Percentiles rank a stretch among this genome's conserved stretches.
phyloP scores from a whole-genome alignment of 2,329 filamentous ascomycete genomes.

The Diaporthe vexans region DNA sequence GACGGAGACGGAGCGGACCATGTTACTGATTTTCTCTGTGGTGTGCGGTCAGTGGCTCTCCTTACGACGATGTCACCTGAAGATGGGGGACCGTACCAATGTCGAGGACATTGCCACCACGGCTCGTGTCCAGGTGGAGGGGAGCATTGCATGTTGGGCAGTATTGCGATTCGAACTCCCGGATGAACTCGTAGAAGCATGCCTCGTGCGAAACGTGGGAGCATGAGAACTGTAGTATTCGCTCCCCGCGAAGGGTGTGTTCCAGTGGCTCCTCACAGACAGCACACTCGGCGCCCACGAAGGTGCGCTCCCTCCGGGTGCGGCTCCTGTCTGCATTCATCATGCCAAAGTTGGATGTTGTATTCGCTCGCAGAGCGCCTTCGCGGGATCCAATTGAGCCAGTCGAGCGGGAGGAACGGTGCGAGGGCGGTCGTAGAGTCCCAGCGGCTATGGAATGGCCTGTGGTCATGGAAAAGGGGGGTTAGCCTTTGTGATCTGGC shows the following conservation, averaged over 20 bases:
- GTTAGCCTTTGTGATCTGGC: slow-evolving; percentile 44
- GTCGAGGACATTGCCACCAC: slow-evolving; percentile 92
- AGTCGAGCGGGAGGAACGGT: slow-evolving; percentile 55
- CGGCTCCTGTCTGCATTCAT: slow-evolving; percentile 84
- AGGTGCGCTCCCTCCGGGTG: slow-evolving; percentile 89
- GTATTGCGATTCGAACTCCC: slow-evolving; percentile 92
- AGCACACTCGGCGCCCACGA: slow-evolving; percentile 93
- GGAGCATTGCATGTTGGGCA: slow-evolving; percentile 96
- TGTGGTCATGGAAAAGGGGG: slow-evolving; percentile 45
- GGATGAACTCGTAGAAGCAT: slow-evolving; percentile 98
- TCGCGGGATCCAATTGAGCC: slow-evolving; percentile 54
- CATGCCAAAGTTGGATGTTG: slow-evolving; percentile 69
- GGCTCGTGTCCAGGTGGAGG: slow-evolving; percentile 90
- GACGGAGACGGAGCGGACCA: slow-evolving; percentile 85
- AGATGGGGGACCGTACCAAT: slow-evolving; percentile 73
- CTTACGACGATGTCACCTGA: not conserved
- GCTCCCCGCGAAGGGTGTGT: slow-evolving; percentile 93
- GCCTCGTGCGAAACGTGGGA: slow-evolving; percentile 98
- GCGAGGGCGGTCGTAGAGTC: slow-evolving; percentile 52
- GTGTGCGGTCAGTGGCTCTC: slow-evolving; percentile 48
- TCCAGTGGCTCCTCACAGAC: slow-evolving; percentile 97
- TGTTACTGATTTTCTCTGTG: slow-evolving; percentile 92
- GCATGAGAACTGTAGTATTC: slow-evolving; percentile 95
- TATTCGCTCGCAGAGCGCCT: slow-evolving; percentile 51
- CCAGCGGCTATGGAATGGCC: slow-evolving; percentile 56